Conservation (phyloP, 2,329 filamentous ascomycete species). For the Fusarium subtropicale region DNA sequence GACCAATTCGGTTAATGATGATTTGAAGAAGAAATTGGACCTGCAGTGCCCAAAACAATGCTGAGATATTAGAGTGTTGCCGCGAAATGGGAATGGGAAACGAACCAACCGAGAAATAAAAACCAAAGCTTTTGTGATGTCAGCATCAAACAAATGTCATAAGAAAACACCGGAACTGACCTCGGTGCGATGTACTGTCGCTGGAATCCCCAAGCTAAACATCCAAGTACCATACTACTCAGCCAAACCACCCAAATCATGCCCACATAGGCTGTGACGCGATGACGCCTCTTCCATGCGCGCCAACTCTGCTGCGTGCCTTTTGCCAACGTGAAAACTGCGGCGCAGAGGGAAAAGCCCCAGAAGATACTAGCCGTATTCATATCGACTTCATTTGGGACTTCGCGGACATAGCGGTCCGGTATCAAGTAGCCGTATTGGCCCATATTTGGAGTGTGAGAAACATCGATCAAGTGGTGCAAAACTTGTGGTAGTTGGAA, state of each 20-base stretch:
- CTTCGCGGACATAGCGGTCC: conserved; percentile 40
- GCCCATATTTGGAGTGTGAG: conserved; percentile 7
- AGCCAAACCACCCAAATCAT: conserved; percentile 45
- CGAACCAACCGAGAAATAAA: conserved; percentile 42
- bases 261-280: conserved; percentile 29
- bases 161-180: conserved; percentile 1
- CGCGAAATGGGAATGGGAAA: rapidly evolving
- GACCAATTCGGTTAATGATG: conserved; percentile 64
- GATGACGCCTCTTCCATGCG: conserved; percentile 29
- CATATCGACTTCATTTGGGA: conserved; percentile 39
- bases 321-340: conserved; percentile 28
- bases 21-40: conserved; percentile 65
- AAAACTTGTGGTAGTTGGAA: too few relatives aligned
- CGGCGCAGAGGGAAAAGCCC: conserved; percentile 41
- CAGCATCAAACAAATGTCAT: not conserved
- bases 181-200: conserved; percentile 43
- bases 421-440: conserved; percentile 43
- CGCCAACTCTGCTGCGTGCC: conserved; percentile 26
- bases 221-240: conserved; percentile 39
- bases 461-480: not conserved
- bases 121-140: conserved; percentile 30
- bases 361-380: conserved; percentile 43
- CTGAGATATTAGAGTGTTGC: not conserved
- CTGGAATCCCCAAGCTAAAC: conserved; percentile 41
- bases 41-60: conserved; percentile 54